Percentiles rank a stretch among this genome's conserved stretches.
These are phyloP conservation scores for Daldinia sp. DNA, from an alignment of 2,329 filamentous ascomycete species.

Conservation along the genomic window DNA sequence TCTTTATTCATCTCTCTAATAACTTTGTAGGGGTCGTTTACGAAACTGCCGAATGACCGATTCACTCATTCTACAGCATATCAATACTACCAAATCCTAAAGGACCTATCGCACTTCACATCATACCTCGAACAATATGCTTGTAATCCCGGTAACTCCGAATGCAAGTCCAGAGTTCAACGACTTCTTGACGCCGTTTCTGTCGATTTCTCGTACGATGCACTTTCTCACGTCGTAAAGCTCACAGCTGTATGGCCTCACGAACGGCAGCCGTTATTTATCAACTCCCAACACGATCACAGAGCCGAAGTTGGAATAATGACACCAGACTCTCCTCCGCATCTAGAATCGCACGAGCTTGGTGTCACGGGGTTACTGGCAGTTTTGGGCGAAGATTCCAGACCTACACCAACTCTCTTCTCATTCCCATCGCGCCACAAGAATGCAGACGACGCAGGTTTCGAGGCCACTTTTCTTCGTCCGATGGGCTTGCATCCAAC, in stretches of 20 bases:
- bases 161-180: conserved; percentile 46
- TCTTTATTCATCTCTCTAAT: conserved; percentile 63
- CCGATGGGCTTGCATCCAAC: conserved; percentile 89
- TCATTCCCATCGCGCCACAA: conserved; percentile 84
- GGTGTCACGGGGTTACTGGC: conserved; percentile 82
- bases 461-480: conserved; percentile 71
- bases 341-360: conserved; percentile 77
- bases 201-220: conserved; percentile 78
- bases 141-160: conserved; percentile 52
- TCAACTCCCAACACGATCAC: conserved; percentile 58
- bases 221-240: conserved; percentile 72
- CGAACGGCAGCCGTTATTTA: conserved; percentile 55
- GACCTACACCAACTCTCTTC: conserved; percentile 82
- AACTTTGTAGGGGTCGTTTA: conserved; percentile 71
- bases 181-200: conserved; percentile 60
- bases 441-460: conserved; percentile 67
- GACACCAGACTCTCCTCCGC: conserved; percentile 69
- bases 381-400: conserved; percentile 79
- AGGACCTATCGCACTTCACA: conserved; percentile 67
- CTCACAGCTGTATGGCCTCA: conserved; percentile 74
- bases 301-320: conserved; percentile 87
- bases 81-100: conserved; percentile 78
- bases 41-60: conserved; percentile 64
- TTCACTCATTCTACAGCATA: conserved; percentile 72
- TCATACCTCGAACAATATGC: conserved; percentile 59